Evolutionary conservation across 2,329 filamentous ascomycete species (phyloP).

Genomic region (Aspergillus sp.): DNA sequence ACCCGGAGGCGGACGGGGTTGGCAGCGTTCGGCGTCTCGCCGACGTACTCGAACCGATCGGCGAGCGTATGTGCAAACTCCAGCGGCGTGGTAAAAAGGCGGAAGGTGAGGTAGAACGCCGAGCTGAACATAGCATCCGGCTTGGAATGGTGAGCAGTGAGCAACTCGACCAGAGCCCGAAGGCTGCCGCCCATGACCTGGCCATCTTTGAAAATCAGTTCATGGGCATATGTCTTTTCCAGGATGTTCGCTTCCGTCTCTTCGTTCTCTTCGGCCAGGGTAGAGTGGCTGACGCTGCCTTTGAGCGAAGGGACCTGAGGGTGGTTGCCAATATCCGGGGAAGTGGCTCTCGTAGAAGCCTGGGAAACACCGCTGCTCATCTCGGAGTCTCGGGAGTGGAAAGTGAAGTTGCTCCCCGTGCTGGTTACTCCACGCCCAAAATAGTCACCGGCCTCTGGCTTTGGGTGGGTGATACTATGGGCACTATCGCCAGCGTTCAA

Average conservation of each 20-base stretch:
- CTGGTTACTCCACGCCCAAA: conserved; percentile 63
- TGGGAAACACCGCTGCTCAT: conserved; percentile 72
- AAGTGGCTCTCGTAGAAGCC: conserved; percentile 78
- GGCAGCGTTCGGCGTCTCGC: conserved; percentile 63
- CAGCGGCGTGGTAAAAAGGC: conserved; percentile 74
- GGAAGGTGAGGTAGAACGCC: conserved; percentile 92
- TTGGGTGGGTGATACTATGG: conserved; percentile 29
- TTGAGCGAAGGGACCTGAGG: conserved; percentile 56
- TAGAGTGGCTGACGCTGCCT: conserved; percentile 56
- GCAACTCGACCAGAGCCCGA: conserved; percentile 80
- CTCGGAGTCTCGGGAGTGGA: conserved; percentile 65
- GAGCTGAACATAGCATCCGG: conserved; percentile 87
- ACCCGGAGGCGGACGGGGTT: conserved; percentile 78
- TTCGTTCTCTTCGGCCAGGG: conserved; percentile 62
- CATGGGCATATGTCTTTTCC: conserved; percentile 85
- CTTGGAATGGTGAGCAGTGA: conserved; percentile 86
- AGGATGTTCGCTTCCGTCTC: conserved; percentile 76
- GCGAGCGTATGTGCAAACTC: conserved; percentile 76
- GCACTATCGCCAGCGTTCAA: conserved; percentile 20
- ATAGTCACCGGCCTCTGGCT: conserved; percentile 22
- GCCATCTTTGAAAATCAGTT: conserved; percentile 89
- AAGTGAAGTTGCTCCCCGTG: conserved; percentile 69
- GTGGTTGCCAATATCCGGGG: conserved; percentile 57
- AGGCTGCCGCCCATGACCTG: conserved; percentile 89
- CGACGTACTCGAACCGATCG: conserved; percentile 85